Evolutionary conservation across 768 basidiomycete species (phyloP).

Genomic region (Fibroporia radiculosa): DNA sequence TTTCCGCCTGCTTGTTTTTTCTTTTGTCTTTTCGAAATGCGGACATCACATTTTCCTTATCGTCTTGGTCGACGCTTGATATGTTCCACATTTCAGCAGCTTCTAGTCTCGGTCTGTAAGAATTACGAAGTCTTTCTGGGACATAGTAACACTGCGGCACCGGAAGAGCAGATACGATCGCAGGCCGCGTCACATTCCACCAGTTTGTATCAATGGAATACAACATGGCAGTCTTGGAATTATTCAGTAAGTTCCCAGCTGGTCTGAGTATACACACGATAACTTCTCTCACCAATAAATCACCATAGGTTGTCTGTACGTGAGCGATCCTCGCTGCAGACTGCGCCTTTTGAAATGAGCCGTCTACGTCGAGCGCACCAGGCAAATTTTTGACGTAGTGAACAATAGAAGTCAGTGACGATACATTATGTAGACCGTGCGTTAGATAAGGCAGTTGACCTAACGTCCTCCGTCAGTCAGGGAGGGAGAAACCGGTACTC

Average conservation of each 20-base stretch:
- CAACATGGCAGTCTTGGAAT: constrained; percentile 25
- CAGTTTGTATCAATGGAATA: constrained; percentile 63
- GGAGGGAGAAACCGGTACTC: neutral
- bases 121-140: constrained; percentile 50
- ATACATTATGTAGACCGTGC: constrained; percentile 43
- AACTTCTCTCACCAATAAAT: constrained; percentile 52
- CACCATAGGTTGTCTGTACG: constrained; percentile 56
- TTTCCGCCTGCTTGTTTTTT: constrained; percentile 23
- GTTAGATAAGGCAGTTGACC: constrained; percentile 69
- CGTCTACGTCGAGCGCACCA: constrained; percentile 39
- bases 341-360: constrained; percentile 46
- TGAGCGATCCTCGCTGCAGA: constrained; percentile 59
- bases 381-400: constrained; percentile 53
- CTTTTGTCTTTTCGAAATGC: constrained; percentile 25
- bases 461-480: constrained; percentile 19
- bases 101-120: constrained; percentile 51
- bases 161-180: constrained; percentile 49
- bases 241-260: constrained; percentile 7
- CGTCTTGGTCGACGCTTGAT: constrained; percentile 31
- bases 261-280: neutral
- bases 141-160: constrained; percentile 72
- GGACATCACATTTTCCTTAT: constrained; percentile 32
- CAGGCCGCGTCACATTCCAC: constrained; percentile 43
- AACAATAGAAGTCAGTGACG: constrained; percentile 53
- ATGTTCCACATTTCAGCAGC: constrained; percentile 56